A percentile compares a stretch with the other conserved stretches of the same genome.
phyloP scores from a whole-genome alignment of 371 early-diverging fungal species.

The Mucor circinelloides region DNA sequence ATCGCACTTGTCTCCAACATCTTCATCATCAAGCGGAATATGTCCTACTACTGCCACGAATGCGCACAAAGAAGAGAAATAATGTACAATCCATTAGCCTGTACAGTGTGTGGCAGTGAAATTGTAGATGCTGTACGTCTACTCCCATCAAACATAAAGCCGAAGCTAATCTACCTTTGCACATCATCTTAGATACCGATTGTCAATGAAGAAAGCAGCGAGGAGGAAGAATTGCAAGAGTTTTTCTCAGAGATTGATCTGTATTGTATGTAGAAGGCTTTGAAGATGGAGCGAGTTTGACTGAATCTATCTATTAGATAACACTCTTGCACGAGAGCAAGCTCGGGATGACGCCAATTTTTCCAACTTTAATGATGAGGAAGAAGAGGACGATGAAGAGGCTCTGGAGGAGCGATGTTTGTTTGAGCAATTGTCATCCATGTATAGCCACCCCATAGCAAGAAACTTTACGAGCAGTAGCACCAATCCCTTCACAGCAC shows the following conservation, averaged over 20 bases:
- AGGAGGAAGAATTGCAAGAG: neutral
- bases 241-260: neutral
- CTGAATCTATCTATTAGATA: neutral
- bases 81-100: neutral
- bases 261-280: neutral
- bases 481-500: neutral
- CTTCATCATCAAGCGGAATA: neutral
- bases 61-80: slow-evolving; percentile 8
- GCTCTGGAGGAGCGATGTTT: slow-evolving; percentile 14
- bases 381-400: slow-evolving; percentile 10
- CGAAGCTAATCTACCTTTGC: neutral
- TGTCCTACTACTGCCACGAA: slow-evolving; percentile 13
- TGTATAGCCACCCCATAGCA: slow-evolving; percentile 9
- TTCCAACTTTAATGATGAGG: neutral
- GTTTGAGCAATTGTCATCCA: slow-evolving; percentile 9
- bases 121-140: neutral
- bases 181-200: neutral
- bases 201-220: neutral
- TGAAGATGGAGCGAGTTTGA: neutral
- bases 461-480: slow-evolving; percentile 1
- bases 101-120: slow-evolving; percentile 2
- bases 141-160: neutral
- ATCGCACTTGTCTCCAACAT: neutral
- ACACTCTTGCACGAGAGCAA: neutral
- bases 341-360: neutral